Percentiles rank a stretch among this genome's conserved stretches.
Evolutionary conservation across 73 alveolate species (phyloP).

Genomic region (Tetrahymena elliotti): DNA sequence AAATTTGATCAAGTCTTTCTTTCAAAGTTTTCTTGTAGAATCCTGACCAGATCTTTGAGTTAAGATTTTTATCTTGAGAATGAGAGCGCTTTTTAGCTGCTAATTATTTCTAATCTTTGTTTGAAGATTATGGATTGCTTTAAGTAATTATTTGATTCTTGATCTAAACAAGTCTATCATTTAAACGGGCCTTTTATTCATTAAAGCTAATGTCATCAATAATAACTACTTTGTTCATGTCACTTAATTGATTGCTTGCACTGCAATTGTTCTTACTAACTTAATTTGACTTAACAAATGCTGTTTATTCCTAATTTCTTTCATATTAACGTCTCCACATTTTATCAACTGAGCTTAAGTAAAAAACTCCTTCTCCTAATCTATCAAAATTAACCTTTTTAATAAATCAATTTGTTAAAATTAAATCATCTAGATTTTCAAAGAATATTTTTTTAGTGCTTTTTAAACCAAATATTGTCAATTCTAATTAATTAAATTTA

Average conservation of each 20-base stretch:
- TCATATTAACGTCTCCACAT: neutral
- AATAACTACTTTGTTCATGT: neutral
- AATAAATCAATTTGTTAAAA: neutral
- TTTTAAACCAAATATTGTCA: neutral
- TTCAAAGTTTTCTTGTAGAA: constrained; percentile 28
- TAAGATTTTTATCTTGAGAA: neutral
- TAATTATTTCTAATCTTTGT: neutral
- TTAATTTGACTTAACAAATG: neutral
- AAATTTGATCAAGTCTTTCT: constrained; percentile 30
- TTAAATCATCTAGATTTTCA: neutral
- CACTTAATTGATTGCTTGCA: neutral
- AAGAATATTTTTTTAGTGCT: neutral
- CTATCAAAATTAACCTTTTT: neutral
- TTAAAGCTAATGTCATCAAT: neutral
- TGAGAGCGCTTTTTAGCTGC: neutral
- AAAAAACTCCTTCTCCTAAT: neutral
- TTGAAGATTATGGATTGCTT: neutral
- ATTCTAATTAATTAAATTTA: neutral
- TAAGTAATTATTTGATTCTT: neutral
- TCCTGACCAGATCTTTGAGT: constrained; percentile 24
- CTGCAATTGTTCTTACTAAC: neutral
- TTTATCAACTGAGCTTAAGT: neutral
- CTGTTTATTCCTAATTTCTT: neutral
- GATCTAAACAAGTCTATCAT: neutral
- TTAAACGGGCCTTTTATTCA: neutral